Evolutionary conservation across 768 basidiomycete species (phyloP).

Genomic region (Arthromyces matolae): DNA sequence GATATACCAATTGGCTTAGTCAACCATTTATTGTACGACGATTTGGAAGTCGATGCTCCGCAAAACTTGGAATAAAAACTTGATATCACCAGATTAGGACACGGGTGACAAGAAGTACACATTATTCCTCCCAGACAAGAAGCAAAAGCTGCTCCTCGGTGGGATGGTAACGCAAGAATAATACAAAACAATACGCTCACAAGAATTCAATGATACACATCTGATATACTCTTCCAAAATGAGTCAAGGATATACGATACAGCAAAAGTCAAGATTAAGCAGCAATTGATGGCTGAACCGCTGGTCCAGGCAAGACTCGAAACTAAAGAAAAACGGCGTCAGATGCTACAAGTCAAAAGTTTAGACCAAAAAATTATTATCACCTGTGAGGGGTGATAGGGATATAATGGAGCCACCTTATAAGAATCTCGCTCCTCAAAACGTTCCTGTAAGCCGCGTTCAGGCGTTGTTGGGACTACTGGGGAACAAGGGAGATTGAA

Average conservation of each 20-base stretch:
- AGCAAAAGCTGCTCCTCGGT: too few relatives aligned
- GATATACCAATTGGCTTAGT: conserved; percentile 83
- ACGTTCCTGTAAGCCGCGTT: conserved; percentile 13
- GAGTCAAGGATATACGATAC: not conserved
- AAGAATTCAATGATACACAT: not conserved
- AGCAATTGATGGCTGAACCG: not conserved
- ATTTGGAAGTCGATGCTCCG: conserved; percentile 2
- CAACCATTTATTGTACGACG: conserved; percentile 63
- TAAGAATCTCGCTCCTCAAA: conserved; percentile 33
- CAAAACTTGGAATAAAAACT: too few relatives aligned
- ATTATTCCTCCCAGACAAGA: too few relatives aligned
- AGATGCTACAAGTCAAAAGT: not conserved
- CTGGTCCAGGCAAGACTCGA: conserved; percentile 14
- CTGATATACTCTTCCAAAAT: not conserved
- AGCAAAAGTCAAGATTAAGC: conserved; percentile 3
- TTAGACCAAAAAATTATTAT: not conserved
- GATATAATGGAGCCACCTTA: conserved; percentile 21
- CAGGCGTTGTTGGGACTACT: conserved; percentile 21
- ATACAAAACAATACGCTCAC: too few relatives aligned
- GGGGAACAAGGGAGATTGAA: conserved; percentile 24
- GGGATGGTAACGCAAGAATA: too few relatives aligned
- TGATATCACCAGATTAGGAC: too few relatives aligned
- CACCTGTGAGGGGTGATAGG: conserved; percentile 32
- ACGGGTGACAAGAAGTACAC: too few relatives aligned
- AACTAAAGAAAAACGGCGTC: conserved; percentile 5